These are phyloP conservation scores for Arxiozyma slooffiae DNA, from an alignment of 1,139 yeast species.

Conservation along the genomic window DNA sequence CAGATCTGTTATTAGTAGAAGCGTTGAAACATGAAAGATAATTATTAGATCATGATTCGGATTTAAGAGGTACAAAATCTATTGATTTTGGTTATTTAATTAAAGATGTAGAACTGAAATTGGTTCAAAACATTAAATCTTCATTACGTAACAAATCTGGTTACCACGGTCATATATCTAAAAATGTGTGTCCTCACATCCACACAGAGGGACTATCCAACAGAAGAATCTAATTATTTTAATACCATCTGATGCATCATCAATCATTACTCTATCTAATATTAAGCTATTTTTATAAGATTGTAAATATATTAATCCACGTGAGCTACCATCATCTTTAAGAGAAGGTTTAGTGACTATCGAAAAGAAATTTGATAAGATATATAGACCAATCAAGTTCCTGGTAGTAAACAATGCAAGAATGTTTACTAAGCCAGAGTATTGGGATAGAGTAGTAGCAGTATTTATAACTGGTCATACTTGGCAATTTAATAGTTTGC, in stretches of 20 bases:
- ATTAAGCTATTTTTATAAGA: slow-evolving; percentile 73
- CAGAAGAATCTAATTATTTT: slow-evolving; percentile 80
- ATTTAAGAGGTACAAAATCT: slow-evolving; percentile 66
- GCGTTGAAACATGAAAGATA: slow-evolving; percentile 54
- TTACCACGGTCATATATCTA: slow-evolving; percentile 14
- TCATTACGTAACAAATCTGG: slow-evolving; percentile 17
- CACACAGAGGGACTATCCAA: slow-evolving; percentile 13
- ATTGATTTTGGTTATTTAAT: slow-evolving; percentile 67
- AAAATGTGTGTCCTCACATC: slow-evolving; percentile 6
- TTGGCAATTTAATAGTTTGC: slow-evolving; percentile 91
- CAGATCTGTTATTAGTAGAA: slow-evolving; percentile 48
- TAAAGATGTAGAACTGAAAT: slow-evolving; percentile 56
- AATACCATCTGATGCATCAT: slow-evolving; percentile 90
- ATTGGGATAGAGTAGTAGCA: slow-evolving; percentile 94
- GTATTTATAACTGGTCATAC: slow-evolving; percentile 93
- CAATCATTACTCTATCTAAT: slow-evolving; percentile 70
- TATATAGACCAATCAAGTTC: slow-evolving; percentile 27
- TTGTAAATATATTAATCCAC: slow-evolving; percentile 60
- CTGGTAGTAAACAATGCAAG: slow-evolving; percentile 78
- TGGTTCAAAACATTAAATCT: slow-evolving; percentile 46
- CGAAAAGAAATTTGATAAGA: slow-evolving; percentile 27
- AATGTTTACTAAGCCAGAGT: slow-evolving; percentile 83
- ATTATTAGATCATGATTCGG: slow-evolving; percentile 68
- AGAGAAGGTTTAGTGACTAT: slow-evolving; percentile 24
- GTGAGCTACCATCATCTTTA: slow-evolving; percentile 22